Evolutionary conservation across 2,329 filamentous ascomycete species (phyloP).

Genomic region (Pseudogymnoascus sp.): DNA sequence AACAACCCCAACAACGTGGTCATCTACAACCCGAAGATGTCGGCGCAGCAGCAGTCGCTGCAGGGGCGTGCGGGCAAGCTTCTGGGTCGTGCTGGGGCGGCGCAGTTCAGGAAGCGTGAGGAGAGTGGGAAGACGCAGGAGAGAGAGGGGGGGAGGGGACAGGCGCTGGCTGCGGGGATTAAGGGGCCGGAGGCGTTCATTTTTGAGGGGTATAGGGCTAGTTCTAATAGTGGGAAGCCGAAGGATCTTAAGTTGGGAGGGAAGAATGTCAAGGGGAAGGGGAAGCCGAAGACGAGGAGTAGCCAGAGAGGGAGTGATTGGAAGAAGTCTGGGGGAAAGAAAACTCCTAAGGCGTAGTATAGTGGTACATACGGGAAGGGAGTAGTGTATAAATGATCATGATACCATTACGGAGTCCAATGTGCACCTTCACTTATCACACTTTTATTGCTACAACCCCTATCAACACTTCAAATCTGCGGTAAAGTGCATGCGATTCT

Average conservation of each 20-base stretch:
- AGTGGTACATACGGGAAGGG: background rate
- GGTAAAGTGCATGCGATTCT: background rate
- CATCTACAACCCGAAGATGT: constrained; percentile 60
- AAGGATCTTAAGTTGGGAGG: constrained; percentile 52
- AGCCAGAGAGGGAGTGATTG: constrained; percentile 28
- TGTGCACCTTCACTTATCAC: background rate
- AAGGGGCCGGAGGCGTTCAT: constrained; percentile 56
- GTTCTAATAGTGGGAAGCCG: constrained; percentile 53
- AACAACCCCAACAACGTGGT: constrained; percentile 15
- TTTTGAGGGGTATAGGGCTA: constrained; percentile 75
- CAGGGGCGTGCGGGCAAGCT: constrained; percentile 68
- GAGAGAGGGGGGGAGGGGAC: background rate
- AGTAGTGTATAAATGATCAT: background rate
- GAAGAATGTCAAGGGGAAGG: constrained; percentile 44
- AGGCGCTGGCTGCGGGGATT: constrained; percentile 11
- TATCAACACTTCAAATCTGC: background rate
- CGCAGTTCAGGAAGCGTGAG: constrained; percentile 24
- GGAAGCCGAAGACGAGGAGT: constrained; percentile 31
- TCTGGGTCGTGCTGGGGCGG: constrained; percentile 60
- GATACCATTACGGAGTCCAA: background rate
- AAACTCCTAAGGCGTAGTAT: constrained; percentile 13
- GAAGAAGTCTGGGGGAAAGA: constrained; percentile 31
- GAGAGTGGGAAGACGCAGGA: constrained; percentile 15
- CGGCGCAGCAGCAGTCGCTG: constrained; percentile 59
- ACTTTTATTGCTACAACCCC: background rate